Evolutionary conservation across 2,329 filamentous ascomycete genomes (phyloP).

Genomic region (Curvularia hawaiiensis): DNA sequence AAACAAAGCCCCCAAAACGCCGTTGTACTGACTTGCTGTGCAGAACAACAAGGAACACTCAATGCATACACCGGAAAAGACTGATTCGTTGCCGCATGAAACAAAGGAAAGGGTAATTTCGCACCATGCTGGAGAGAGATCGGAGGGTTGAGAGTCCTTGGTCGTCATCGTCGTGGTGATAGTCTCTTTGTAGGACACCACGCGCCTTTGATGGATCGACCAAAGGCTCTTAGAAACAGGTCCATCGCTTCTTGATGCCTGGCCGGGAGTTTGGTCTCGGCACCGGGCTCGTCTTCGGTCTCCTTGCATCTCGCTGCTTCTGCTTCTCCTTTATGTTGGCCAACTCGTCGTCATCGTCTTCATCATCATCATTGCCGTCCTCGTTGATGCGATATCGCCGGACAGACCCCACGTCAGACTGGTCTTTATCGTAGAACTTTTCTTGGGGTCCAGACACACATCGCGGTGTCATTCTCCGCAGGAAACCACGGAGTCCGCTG

Average conservation of each 20-base stretch:
- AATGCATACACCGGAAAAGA: not conserved
- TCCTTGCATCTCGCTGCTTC: slow-evolving; percentile 26
- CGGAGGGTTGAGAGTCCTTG: not conserved
- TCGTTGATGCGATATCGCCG: slow-evolving; percentile 45
- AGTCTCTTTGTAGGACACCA: not conserved
- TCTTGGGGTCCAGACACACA: slow-evolving; percentile 42
- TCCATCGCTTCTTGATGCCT: slow-evolving; percentile 28
- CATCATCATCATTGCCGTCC: slow-evolving; percentile 7
- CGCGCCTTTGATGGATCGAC: not conserved
- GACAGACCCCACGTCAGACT: slow-evolving; percentile 44
- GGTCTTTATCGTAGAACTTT: slow-evolving; percentile 46
- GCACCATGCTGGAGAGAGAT: not conserved
- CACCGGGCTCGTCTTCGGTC: slow-evolving; percentile 19
- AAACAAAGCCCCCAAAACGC: not conserved
- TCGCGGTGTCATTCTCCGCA: slow-evolving; percentile 39
- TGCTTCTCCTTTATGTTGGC: slow-evolving; percentile 29
- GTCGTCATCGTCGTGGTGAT: not conserved
- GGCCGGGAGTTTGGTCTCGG: slow-evolving; percentile 14
- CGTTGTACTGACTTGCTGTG: not conserved
- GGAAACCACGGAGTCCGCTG: slow-evolving; percentile 43
- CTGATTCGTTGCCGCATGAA: not conserved
- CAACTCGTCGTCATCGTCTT: slow-evolving; percentile 8
- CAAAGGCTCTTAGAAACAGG: slow-evolving; percentile 32
- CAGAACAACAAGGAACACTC: not conserved
- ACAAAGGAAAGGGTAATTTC: not conserved